These are phyloP conservation scores for Phylloporus sp. DNA, from an alignment of 1,284 basidiomycete species.

Conservation along the genomic window DNA sequence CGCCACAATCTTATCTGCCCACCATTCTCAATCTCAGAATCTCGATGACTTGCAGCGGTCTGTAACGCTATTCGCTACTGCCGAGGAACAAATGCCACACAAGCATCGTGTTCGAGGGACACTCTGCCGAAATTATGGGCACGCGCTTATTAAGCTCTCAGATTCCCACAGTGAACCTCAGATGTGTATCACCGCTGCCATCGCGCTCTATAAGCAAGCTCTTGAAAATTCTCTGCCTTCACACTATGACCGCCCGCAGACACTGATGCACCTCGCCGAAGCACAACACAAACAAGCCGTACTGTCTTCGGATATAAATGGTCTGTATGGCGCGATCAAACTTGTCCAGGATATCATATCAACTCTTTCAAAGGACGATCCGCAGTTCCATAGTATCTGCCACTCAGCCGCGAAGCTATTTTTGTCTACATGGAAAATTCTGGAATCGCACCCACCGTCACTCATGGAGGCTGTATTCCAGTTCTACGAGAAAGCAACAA, in stretches of 20 bases:
- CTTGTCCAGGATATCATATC: conserved; percentile 4
- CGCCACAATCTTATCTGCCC: conserved; percentile 21
- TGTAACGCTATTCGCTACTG: conserved; percentile 20
- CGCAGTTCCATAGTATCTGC: conserved; percentile 4
- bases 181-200: conserved; percentile 19
- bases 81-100: conserved; percentile 21
- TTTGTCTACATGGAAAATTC: background rate
- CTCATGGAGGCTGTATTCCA: conserved; percentile 27
- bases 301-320: background rate
- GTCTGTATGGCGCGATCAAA: background rate
- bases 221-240: conserved; percentile 14
- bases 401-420: background rate
- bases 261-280: conserved; percentile 6
- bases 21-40: conserved; percentile 1
- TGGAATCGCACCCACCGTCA: background rate
- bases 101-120: conserved; percentile 14
- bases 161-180: conserved; percentile 2
- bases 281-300: conserved; percentile 13
- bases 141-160: conserved; percentile 18
- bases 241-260: conserved; percentile 19
- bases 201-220: conserved; percentile 21
- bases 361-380: conserved; percentile 18
- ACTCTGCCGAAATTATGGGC: conserved; percentile 25
- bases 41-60: conserved; percentile 23
- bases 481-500: conserved; percentile 22